Percentiles rank a stretch among this genome's conserved stretches.
Evolutionary conservation across 495 filamentous ascomycete genomes (phyloP).

Genomic region (Xylaria acuta): DNA sequence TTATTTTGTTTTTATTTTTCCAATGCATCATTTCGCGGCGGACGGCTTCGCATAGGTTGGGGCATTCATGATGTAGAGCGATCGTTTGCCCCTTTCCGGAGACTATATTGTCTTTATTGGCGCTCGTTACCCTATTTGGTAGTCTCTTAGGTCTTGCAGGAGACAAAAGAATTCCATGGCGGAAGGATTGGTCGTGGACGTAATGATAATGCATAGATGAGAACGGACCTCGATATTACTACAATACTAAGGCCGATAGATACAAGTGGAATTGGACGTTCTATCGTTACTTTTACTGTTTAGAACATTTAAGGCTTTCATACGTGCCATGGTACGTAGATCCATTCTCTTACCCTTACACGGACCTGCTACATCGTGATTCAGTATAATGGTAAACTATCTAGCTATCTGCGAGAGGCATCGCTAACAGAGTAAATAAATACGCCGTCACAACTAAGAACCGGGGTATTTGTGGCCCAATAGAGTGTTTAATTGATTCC

Average conservation of each 20-base stretch:
- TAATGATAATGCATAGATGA: slow-evolving; percentile 31
- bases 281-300: not conserved
- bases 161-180: slow-evolving; percentile 10
- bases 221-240: slow-evolving; percentile 14
- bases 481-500: no score
- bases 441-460: no score
- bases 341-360: not conserved
- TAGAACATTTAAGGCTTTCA: not conserved
- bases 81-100: slow-evolving; percentile 35
- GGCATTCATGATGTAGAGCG: slow-evolving; percentile 38
- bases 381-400: not conserved
- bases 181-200: slow-evolving; percentile 9
- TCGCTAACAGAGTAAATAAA: no score
- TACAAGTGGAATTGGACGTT: slow-evolving; percentile 13
- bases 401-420: not conserved
- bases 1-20: slow-evolving; percentile 28
- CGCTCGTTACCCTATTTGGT: slow-evolving; percentile 23
- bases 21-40: slow-evolving; percentile 38
- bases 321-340: not conserved
- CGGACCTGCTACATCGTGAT: not conserved
- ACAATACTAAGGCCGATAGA: slow-evolving; percentile 16
- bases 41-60: slow-evolving; percentile 29
- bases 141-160: not conserved
- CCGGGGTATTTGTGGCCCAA: no score
- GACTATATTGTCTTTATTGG: slow-evolving; percentile 7